Percentiles rank a stretch among this genome's conserved stretches.
These are phyloP conservation scores for Penicillium simplicissimum DNA, from an alignment of 495 filamentous ascomycete genomes.

Conservation along the genomic window DNA sequence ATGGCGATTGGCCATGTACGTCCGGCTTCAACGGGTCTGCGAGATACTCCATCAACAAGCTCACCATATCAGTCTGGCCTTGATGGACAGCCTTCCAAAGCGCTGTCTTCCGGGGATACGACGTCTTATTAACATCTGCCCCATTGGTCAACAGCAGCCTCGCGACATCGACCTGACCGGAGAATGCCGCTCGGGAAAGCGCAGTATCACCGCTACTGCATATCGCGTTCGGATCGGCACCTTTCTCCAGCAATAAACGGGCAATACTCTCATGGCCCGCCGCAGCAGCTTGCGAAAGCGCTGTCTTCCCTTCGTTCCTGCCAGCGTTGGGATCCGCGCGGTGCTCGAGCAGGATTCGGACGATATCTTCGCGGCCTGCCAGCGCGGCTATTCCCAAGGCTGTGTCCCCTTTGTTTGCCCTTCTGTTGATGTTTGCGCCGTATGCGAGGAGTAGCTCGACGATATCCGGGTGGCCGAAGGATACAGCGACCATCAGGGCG, in stretches of 20 bases:
- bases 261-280: slow-evolving; percentile 37
- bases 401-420: slow-evolving; percentile 22
- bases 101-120: slow-evolving; percentile 13
- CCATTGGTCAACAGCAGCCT: slow-evolving; percentile 39
- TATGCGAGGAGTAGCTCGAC: slow-evolving; percentile 29
- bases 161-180: slow-evolving; percentile 39
- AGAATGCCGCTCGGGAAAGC: slow-evolving; percentile 42
- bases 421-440: slow-evolving; percentile 23
- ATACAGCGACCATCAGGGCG: slow-evolving; percentile 37
- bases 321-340: slow-evolving; percentile 24
- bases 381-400: slow-evolving; percentile 37
- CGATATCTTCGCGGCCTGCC: slow-evolving; percentile 34
- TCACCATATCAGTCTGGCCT: slow-evolving; percentile 9
- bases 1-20: slow-evolving; percentile 5
- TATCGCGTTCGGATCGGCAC: slow-evolving; percentile 42
- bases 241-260: slow-evolving; percentile 41
- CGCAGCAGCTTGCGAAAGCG: slow-evolving; percentile 33
- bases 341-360: slow-evolving; percentile 30
- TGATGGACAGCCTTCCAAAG: slow-evolving; percentile 23
- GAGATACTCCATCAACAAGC: slow-evolving; percentile 13
- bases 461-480: slow-evolving; percentile 24
- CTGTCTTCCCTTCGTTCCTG: slow-evolving; percentile 7
- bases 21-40: slow-evolving; percentile 17
- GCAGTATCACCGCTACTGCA: slow-evolving; percentile 36
- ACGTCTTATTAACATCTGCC: slow-evolving; percentile 32